A percentile compares a stretch with the other conserved stretches of the same genome.
Evolutionary conservation across 345 rosid species (phyloP).

Genomic region (Barbarea vulgaris): DNA sequence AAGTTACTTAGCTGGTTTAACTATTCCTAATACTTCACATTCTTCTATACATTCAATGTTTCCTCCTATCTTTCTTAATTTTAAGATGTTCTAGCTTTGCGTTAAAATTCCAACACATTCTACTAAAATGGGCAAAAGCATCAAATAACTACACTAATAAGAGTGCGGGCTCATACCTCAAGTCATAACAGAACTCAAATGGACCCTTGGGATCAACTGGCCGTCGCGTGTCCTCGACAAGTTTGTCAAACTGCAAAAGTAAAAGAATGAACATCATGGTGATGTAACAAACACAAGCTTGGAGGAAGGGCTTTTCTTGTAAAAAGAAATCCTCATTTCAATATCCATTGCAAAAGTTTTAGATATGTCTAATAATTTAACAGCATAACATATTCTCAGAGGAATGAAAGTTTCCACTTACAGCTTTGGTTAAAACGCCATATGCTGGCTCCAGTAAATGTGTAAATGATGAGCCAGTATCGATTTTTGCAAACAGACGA

Average conservation of each 20-base stretch:
- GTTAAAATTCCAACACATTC: background rate
- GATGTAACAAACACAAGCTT: constrained; percentile 30
- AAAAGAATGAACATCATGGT: constrained; percentile 13
- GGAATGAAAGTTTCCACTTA: constrained; percentile 28
- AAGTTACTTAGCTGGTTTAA: background rate
- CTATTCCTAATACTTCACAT: background rate
- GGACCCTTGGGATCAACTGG: constrained; percentile 45
- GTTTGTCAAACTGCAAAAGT: constrained; percentile 60
- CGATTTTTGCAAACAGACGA: constrained; percentile 63
- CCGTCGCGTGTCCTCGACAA: constrained; percentile 48
- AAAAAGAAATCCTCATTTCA: background rate
- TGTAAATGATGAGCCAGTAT: constrained; percentile 88
- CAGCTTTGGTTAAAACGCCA: constrained; percentile 54
- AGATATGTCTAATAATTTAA: constrained; percentile 4
- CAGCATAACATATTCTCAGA: background rate
- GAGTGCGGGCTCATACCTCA: constrained; percentile 21
- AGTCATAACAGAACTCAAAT: constrained; percentile 71
- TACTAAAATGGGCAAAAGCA: constrained; percentile 4
- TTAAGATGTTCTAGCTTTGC: background rate
- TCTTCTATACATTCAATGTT: background rate
- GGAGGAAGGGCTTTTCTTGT: background rate
- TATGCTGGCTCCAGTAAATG: constrained; percentile 82
- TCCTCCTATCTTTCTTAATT: background rate
- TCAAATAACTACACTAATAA: constrained; percentile 6
- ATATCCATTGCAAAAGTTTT: background rate